Percentiles rank a stretch among this genome's conserved stretches.
Conservation (phyloP, 768 basidiomycete genomes). For the Tylopilus vinaceipallidus region DNA sequence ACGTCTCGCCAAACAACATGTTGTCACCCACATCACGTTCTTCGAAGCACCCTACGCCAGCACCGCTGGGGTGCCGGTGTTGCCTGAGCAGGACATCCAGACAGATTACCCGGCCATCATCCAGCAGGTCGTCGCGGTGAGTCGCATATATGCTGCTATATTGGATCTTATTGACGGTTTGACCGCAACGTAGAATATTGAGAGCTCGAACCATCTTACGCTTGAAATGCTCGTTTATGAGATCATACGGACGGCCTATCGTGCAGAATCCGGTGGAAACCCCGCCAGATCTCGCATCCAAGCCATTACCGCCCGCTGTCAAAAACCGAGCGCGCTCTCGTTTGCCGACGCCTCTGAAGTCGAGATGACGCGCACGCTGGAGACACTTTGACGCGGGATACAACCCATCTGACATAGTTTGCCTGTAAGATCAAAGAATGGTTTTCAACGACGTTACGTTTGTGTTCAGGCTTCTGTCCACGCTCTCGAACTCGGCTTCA, state of each 20-base stretch:
- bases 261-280: slow-evolving; percentile 33
- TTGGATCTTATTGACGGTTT: neutral
- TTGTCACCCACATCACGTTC: slow-evolving; percentile 53
- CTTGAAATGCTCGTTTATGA: slow-evolving; percentile 37
- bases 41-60: slow-evolving; percentile 28
- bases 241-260: slow-evolving; percentile 48
- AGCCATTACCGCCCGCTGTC: slow-evolving; percentile 50
- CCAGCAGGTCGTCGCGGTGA: slow-evolving; percentile 28
- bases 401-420: no score
- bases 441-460: no score
- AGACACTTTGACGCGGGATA: neutral
- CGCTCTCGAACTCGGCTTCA: no score
- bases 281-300: slow-evolving; percentile 27
- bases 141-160: neutral
- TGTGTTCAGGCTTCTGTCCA: no score
- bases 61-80: slow-evolving; percentile 3
- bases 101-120: slow-evolving; percentile 40
- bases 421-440: no score
- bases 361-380: slow-evolving; percentile 46
- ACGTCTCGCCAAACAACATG: slow-evolving; percentile 59
- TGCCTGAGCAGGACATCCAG: neutral
- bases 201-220: slow-evolving; percentile 16
- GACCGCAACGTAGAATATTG: slow-evolving; percentile 3
- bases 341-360: slow-evolving; percentile 66
- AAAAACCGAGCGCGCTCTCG: slow-evolving; percentile 71